Percentiles rank a stretch among this genome's conserved stretches.
Conservation (phyloP, 306 rosid species). For the Psophocarpus tetragonolobus region DNA sequence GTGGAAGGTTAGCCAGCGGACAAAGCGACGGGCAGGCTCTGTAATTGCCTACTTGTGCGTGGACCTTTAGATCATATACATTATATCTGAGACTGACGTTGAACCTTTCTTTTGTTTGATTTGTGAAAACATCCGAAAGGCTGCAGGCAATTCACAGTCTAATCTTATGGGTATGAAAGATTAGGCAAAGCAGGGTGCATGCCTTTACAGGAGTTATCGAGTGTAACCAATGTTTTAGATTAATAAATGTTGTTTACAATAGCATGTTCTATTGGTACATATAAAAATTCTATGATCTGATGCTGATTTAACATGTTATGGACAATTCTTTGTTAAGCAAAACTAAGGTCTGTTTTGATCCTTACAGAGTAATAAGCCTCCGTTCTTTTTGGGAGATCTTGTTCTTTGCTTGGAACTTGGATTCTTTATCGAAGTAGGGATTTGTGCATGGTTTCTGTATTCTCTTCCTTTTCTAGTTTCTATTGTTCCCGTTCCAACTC, state of each 20-base stretch:
- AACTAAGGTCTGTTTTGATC: neutral
- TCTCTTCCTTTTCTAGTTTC: neutral
- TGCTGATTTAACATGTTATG: neutral
- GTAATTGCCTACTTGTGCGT: slow-evolving; percentile 72
- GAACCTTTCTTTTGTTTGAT: neutral
- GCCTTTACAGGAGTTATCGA: neutral
- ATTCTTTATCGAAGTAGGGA: neutral
- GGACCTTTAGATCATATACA: slow-evolving; percentile 49
- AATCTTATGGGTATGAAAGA: neutral
- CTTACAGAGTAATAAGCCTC: neutral
- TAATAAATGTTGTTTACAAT: neutral
- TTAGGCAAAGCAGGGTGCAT: slow-evolving; percentile 3
- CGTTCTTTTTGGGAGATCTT: neutral
- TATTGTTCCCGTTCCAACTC: neutral
- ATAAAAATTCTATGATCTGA: neutral
- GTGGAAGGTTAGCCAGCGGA: slow-evolving; percentile 80
- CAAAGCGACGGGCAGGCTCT: slow-evolving; percentile 69
- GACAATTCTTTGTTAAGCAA: slow-evolving; percentile 19
- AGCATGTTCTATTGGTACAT: neutral
- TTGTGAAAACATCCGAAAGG: neutral
- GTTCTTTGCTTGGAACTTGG: neutral
- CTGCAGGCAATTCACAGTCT: slow-evolving; percentile 8
- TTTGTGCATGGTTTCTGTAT: neutral
- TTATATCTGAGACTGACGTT: neutral
- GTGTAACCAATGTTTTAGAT: neutral